Conservation (phyloP, 495 filamentous ascomycete genomes). For the Glonium stellatum region DNA sequence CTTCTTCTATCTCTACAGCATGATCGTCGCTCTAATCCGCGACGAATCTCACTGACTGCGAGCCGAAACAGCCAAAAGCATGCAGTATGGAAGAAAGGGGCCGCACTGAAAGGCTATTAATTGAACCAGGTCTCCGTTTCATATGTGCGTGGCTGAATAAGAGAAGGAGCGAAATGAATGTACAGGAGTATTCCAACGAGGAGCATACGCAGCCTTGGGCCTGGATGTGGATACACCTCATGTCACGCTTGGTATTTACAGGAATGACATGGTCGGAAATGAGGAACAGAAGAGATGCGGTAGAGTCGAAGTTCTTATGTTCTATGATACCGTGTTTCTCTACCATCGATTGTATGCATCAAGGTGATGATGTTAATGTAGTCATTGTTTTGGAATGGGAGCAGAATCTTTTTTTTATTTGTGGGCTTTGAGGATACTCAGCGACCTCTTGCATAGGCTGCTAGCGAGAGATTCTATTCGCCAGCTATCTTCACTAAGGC, state of each 20-base stretch:
- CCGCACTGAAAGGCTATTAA: neutral
- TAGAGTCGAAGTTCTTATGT: slow-evolving; percentile 8
- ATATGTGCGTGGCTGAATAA: neutral
- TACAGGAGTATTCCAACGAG: neutral
- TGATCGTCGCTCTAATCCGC: slow-evolving; percentile 97
- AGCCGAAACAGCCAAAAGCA: slow-evolving; percentile 30
- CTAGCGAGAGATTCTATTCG: no score
- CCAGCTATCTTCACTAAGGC: no score
- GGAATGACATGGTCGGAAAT: neutral
- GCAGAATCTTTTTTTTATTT: neutral
- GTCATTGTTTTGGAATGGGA: neutral
- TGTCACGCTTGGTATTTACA: neutral
- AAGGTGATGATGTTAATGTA: slow-evolving; percentile 1
- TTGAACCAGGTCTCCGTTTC: neutral
- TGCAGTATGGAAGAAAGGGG: slow-evolving; percentile 7
- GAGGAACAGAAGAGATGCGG: neutral
- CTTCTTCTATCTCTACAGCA: slow-evolving; percentile 99
- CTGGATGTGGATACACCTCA: neutral
- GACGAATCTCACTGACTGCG: slow-evolving; percentile 77
- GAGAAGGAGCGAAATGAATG: neutral
- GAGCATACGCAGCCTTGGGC: no score
- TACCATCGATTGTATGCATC: slow-evolving; percentile 8
- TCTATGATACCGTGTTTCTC: slow-evolving; percentile 19
- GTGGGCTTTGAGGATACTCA: neutral
- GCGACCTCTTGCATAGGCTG: no score